phyloP scores from a whole-genome alignment of 2,329 filamentous ascomycete species.

The Aspergillus puulaauensis region DNA sequence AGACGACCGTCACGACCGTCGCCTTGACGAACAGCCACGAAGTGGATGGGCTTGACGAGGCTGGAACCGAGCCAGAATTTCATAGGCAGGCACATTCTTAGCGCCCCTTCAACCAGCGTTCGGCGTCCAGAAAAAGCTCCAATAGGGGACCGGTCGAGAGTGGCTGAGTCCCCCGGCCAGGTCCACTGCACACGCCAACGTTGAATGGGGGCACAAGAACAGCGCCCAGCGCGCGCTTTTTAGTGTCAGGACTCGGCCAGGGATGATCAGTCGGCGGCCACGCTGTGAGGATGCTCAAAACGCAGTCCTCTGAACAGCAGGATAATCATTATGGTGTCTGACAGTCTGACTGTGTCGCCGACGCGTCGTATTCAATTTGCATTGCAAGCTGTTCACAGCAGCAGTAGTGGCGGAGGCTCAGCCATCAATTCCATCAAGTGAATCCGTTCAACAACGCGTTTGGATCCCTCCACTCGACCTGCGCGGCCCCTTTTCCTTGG shows the following conservation, averaged over 20 bases:
- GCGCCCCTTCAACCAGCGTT: background rate
- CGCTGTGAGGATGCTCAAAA: too few relatives aligned
- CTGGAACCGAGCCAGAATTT: background rate
- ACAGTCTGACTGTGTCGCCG: too few relatives aligned
- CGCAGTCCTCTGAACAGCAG: too few relatives aligned
- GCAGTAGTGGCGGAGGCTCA: conserved; percentile 20
- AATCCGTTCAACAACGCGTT: background rate
- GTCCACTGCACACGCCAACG: background rate
- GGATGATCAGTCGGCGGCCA: background rate
- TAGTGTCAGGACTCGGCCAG: background rate
- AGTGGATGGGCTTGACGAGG: background rate
- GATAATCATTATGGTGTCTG: too few relatives aligned
- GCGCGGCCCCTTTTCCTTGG: background rate
- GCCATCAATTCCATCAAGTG: conserved; percentile 1
- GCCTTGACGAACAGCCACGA: conserved; percentile 4
- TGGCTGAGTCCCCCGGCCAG: background rate
- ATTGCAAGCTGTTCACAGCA: background rate
- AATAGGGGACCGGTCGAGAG: background rate
- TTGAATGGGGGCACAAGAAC: background rate
- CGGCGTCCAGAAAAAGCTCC: background rate
- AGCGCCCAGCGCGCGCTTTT: background rate
- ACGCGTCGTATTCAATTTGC: too few relatives aligned
- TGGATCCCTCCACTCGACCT: background rate
- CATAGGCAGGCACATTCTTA: background rate
- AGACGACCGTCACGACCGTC: background rate